Conservation (phyloP, 129 eudicot genomes). For the Deinandra increscens region DNA sequence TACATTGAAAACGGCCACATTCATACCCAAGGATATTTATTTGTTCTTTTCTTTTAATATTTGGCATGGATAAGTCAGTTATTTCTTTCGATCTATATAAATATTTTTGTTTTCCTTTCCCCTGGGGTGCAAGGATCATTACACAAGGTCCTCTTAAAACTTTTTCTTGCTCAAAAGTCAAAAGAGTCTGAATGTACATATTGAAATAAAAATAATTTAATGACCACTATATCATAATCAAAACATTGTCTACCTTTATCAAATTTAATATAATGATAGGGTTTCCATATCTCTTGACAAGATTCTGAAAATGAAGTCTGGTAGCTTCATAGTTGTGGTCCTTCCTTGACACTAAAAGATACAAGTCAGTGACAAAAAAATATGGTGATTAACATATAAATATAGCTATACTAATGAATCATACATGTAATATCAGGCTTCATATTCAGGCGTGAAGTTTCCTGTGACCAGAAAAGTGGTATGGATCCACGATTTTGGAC, state of each 20-base stretch:
- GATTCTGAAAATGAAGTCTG: slow-evolving; percentile 74
- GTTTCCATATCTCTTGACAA: slow-evolving; percentile 74
- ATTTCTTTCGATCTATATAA: slow-evolving; percentile 1
- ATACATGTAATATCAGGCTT: slow-evolving; percentile 82
- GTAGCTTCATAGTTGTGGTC: slow-evolving; percentile 66
- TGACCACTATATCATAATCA: slow-evolving; percentile 6
- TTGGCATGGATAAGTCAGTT: neutral
- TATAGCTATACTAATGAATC: slow-evolving; percentile 28
- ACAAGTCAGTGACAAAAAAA: slow-evolving; percentile 18
- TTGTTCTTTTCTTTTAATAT: neutral
- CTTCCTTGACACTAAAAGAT: slow-evolving; percentile 59
- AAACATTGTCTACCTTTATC: slow-evolving; percentile 52
- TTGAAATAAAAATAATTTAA: neutral
- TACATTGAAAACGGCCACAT: neutral
- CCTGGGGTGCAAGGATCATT: neutral
- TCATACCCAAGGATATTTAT: neutral
- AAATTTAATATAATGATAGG: slow-evolving; percentile 70
- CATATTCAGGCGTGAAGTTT: slow-evolving; percentile 68
- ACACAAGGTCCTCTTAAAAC: too few relatives aligned
- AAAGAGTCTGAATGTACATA: neutral
- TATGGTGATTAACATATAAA: neutral
- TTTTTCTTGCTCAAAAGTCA: neutral
- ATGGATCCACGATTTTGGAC: slow-evolving; percentile 89
- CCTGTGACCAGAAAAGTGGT: slow-evolving; percentile 86
- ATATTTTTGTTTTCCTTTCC: neutral